Base-by-base conservation (phyloP, 1,139 yeast species). In the Candida sanyaensis region DNA sequence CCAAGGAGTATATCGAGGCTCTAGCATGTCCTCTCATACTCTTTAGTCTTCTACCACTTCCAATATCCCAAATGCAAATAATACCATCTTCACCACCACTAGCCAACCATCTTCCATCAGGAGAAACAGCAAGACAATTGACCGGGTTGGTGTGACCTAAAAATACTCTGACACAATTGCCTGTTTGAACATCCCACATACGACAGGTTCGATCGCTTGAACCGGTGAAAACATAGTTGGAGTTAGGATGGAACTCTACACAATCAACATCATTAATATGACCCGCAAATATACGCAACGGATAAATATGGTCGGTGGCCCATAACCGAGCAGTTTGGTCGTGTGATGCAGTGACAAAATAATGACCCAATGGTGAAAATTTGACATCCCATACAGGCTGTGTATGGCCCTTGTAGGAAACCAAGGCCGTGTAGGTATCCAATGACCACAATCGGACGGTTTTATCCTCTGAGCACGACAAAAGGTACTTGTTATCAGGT, bases 301-400 rank as follows among this genome's bases (percentile, higher is more conserved):
- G 98, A 64, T 93, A 92, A 41, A 95, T 92, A 67, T 95, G 99
- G 65, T 95, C 99, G 53, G 97, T 91, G 34, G 97, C 92, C 99
- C 99, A 95, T 51, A 95, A 75, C 54, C 98, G 77, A 0, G 98
- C 99, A 0, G 99, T 95, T 65, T 92, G 97, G 63, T 95, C 99
- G 62, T 92, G 97, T 4, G 97, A 90, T 0, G 96, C 97, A 0
- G 97, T 91, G 10, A 96, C 97, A 68, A 95, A 95, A 70, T 95
- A 95, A 68, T 93, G 98, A 2, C 99, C 99, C 60, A 88, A 73
- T 1, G 99, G 99, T 4, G 96, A 86, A 61, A 91, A 93, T 57
- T 88, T 81, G 5, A 93, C 97, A 63, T 95, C 99, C 99, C 99
- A 95, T 28, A 95, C 87, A 1, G 99, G 98, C 56, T 88, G 96